Conservation (phyloP, 192 early-diverging fungal species). For the Backusella tuberculispora region DNA sequence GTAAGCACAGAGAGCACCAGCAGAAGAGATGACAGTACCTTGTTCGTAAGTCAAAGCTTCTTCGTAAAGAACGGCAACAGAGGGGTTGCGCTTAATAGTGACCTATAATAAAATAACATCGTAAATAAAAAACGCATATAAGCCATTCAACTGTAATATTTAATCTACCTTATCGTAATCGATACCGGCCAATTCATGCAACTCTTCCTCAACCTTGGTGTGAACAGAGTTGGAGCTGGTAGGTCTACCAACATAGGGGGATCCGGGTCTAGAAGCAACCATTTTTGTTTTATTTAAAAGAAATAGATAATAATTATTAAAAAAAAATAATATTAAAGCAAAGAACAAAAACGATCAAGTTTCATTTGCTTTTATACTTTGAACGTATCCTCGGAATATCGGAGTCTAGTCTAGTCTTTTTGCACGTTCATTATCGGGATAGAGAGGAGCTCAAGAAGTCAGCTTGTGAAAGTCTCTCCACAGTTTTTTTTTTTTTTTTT, state of each 20-base stretch:
- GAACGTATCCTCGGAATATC: slow-evolving; percentile 9
- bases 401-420: slow-evolving; percentile 9
- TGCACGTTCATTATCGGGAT: slow-evolving; percentile 12
- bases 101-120: slow-evolving; percentile 43
- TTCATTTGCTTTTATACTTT: slow-evolving; percentile 1
- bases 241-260: slow-evolving; percentile 4
- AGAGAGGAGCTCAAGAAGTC: not conserved
- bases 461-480: not conserved
- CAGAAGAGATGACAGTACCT: slow-evolving; percentile 84
- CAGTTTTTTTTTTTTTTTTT: not conserved
- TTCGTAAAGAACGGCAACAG: slow-evolving; percentile 87
- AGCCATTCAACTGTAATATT: not conserved
- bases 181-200: slow-evolving; percentile 69
- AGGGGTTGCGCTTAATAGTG: slow-evolving; percentile 79
- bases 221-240: slow-evolving; percentile 7
- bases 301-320: not conserved
- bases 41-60: slow-evolving; percentile 80
- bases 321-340: not conserved
- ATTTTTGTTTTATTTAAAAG: not conserved
- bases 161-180: slow-evolving; percentile 61
- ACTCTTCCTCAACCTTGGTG: slow-evolving; percentile 58
- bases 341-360: not conserved
- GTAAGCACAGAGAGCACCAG: slow-evolving; percentile 85
- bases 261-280: slow-evolving; percentile 9
- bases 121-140: not conserved